Evolutionary conservation across 2,329 filamentous ascomycete species (phyloP).

Genomic region (Xylariales sp.): DNA sequence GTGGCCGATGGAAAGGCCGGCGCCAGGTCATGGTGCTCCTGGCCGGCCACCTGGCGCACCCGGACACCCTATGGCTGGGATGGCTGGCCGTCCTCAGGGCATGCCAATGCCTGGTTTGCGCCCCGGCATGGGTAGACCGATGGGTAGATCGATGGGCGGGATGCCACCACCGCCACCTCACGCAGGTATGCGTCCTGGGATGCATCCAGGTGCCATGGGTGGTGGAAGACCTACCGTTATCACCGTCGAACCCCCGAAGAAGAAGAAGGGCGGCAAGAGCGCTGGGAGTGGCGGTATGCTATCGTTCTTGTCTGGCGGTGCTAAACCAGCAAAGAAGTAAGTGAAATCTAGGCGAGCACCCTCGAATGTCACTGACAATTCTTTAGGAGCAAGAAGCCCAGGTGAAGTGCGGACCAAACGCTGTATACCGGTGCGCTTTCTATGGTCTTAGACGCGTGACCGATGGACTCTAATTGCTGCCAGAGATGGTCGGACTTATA

Average conservation of each 20-base stretch:
- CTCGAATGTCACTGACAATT: background rate
- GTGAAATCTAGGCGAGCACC: background rate
- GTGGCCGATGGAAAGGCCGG: constrained; percentile 47
- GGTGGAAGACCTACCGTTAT: background rate
- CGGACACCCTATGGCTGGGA: background rate
- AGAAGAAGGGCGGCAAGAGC: background rate
- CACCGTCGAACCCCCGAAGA: background rate
- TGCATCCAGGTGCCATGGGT: background rate
- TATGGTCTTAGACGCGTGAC: too few relatives aligned
- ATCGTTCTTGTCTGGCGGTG: background rate
- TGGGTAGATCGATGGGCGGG: background rate
- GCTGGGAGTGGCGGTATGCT: background rate
- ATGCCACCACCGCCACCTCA: background rate
- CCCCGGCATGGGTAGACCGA: background rate
- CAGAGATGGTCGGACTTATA: too few relatives aligned
- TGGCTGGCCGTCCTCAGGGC: background rate
- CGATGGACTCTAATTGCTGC: too few relatives aligned
- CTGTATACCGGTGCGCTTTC: too few relatives aligned
- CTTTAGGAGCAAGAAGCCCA: constrained; percentile 6
- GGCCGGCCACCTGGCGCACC: constrained; percentile 3
- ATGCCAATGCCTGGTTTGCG: constrained; percentile 3
- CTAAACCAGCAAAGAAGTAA: constrained; percentile 7
- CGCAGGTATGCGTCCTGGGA: background rate
- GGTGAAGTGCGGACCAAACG: too few relatives aligned
- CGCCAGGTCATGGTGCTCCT: constrained; percentile 12